Percentiles rank a stretch among this genome's conserved stretches.
phyloP scores from a whole-genome alignment of 2,329 filamentous ascomycete genomes.

The Elsinoe necatrix region DNA sequence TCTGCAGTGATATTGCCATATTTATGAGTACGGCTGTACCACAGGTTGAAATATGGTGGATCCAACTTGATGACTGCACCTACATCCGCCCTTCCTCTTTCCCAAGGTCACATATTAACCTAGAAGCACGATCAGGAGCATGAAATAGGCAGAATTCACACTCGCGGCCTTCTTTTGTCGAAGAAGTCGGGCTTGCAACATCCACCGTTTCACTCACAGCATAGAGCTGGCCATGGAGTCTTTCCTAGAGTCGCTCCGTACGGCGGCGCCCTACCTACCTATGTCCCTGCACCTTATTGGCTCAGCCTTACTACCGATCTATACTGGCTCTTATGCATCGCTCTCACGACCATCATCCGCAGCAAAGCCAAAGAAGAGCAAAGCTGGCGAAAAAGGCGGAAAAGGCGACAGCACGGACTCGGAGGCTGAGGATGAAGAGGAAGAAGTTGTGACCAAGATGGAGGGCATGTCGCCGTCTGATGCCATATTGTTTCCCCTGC shows the following conservation, averaged over 20 bases:
- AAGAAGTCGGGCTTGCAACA: too few species aligned
- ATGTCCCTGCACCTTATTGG: slow-evolving; percentile 55
- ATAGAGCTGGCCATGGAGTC: not conserved
- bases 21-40: too few species aligned
- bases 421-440: slow-evolving; percentile 44
- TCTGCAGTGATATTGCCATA: too few species aligned
- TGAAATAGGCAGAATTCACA: too few species aligned
- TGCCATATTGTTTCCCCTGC: slow-evolving; percentile 73
- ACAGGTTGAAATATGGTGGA: too few species aligned
- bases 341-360: slow-evolving; percentile 77
- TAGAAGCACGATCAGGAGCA: too few species aligned
- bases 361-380: slow-evolving; percentile 37
- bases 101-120: too few species aligned
- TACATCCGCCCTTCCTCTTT: too few species aligned
- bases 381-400: slow-evolving; percentile 25
- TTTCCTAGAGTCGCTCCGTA: not conserved
- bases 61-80: too few species aligned
- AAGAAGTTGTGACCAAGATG: slow-evolving; percentile 48
- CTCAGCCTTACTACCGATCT: slow-evolving; percentile 74
- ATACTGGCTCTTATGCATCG: slow-evolving; percentile 74
- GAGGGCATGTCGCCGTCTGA: slow-evolving; percentile 67
- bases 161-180: too few species aligned
- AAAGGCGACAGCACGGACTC: slow-evolving; percentile 41
- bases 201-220: too few species aligned
- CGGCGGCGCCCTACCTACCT: slow-evolving; percentile 32